Evolutionary conservation across 305 asterid species (phyloP).

Genomic region (Solanum chacoense): DNA sequence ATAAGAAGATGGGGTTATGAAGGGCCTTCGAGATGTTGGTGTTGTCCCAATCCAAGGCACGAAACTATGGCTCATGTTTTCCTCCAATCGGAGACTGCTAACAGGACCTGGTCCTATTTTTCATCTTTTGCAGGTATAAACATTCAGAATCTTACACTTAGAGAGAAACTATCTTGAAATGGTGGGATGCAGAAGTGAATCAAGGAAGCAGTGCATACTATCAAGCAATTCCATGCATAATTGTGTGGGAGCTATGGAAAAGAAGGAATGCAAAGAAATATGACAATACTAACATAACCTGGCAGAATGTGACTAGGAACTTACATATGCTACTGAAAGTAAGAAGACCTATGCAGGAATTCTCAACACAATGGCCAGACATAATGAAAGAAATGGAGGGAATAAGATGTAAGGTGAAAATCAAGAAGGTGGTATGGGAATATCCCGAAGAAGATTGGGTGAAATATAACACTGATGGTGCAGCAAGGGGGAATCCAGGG

Average conservation of each 20-base stretch:
- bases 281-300: background rate
- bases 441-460: background rate
- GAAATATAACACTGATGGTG: background rate
- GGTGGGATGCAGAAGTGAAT: background rate
- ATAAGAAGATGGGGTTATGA: background rate
- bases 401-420: background rate
- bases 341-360: no score
- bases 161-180: background rate
- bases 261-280: background rate
- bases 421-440: background rate
- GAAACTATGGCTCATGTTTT: background rate
- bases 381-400: background rate
- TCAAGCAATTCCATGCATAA: background rate
- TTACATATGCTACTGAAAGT: no score
- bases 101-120: background rate
- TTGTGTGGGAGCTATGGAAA: background rate
- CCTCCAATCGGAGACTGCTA: background rate
- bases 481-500: background rate
- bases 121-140: background rate
- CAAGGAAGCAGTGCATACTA: background rate
- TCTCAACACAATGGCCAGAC: no score
- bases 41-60: background rate
- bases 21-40: background rate
- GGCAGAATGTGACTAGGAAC: background rate
- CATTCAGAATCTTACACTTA: background rate